Percentiles rank a stretch among this genome's conserved stretches.
phyloP scores from a whole-genome alignment of 2,329 filamentous ascomycete genomes.

The Orbilia javanica region DNA sequence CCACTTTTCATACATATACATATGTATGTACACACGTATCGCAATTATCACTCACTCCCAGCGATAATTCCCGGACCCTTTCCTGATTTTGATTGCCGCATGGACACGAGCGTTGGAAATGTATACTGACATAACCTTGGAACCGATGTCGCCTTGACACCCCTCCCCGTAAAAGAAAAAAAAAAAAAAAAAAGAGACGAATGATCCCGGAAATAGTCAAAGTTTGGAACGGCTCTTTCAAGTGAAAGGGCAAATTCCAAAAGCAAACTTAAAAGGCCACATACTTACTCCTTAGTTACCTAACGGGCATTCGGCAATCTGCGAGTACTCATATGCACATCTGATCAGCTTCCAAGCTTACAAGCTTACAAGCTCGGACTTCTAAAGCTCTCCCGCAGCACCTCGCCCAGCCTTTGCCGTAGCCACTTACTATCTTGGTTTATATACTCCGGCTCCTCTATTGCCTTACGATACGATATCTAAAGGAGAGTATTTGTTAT shows the following conservation, averaged over 20 bases:
- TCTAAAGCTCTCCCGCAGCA: constrained; percentile 4
- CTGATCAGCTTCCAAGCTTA: constrained; percentile 1
- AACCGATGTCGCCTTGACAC: constrained; percentile 49
- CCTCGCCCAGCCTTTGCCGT: constrained; percentile 15
- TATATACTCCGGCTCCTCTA: neutral
- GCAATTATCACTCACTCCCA: neutral
- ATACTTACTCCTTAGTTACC: neutral
- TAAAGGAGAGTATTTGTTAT: neutral
- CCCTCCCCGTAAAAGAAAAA: constrained; percentile 1
- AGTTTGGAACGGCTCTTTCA: constrained; percentile 5
- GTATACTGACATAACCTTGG: constrained; percentile 14
- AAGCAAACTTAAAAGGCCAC: neutral
- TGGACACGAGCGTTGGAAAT: neutral
- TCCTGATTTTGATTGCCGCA: constrained; percentile 35
- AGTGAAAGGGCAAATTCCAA: neutral
- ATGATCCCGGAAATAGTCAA: constrained; percentile 21
- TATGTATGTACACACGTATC: neutral
- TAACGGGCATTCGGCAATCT: constrained; percentile 46
- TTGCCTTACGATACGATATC: constrained; percentile 21
- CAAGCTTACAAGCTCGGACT: neutral
- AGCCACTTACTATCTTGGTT: neutral
- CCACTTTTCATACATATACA: constrained; percentile 14
- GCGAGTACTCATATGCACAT: constrained; percentile 18
- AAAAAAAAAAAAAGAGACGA: neutral
- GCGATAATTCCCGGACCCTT: constrained; percentile 3